Conservation (phyloP, 345 rosid species). For the Euphorbia pulcherrima region DNA sequence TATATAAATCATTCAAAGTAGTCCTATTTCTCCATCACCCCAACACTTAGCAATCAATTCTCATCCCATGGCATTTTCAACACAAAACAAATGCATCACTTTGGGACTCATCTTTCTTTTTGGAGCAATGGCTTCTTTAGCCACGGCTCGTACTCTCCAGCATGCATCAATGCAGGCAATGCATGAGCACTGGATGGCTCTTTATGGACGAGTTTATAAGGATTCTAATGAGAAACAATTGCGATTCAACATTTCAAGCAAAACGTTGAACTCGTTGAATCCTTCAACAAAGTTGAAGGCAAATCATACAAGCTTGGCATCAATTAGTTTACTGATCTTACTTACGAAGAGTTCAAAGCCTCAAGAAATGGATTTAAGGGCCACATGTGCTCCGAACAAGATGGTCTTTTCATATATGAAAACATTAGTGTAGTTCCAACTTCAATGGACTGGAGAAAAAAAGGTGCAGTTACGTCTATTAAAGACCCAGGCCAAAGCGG, state of each 20-base stretch:
- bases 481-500: slow-evolving; percentile 21
- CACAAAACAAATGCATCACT: background rate
- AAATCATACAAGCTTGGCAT: slow-evolving; percentile 12
- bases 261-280: slow-evolving; percentile 4
- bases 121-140: slow-evolving; percentile 5
- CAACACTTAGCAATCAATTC: background rate
- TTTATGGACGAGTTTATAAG: slow-evolving; percentile 11
- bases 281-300: background rate
- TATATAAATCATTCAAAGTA: background rate
- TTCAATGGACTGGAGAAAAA: slow-evolving; percentile 18
- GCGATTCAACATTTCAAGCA: slow-evolving; percentile 13
- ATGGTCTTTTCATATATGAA: slow-evolving; percentile 18
- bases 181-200: slow-evolving; percentile 12
- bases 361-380: slow-evolving; percentile 13
- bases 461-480: slow-evolving; percentile 16
- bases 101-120: background rate
- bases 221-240: slow-evolving; percentile 11
- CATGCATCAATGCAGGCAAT: background rate
- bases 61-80: background rate
- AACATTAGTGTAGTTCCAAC: slow-evolving; percentile 6
- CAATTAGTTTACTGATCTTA: slow-evolving; percentile 16
- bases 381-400: slow-evolving; percentile 12
- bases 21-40: background rate
- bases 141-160: slow-evolving; percentile 5
- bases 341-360: slow-evolving; percentile 15